Evolutionary conservation across 2,329 filamentous ascomycete species (phyloP), one percentile per base, ranked within the genome.

Genomic region (Lecanicillium sp.): DNA sequence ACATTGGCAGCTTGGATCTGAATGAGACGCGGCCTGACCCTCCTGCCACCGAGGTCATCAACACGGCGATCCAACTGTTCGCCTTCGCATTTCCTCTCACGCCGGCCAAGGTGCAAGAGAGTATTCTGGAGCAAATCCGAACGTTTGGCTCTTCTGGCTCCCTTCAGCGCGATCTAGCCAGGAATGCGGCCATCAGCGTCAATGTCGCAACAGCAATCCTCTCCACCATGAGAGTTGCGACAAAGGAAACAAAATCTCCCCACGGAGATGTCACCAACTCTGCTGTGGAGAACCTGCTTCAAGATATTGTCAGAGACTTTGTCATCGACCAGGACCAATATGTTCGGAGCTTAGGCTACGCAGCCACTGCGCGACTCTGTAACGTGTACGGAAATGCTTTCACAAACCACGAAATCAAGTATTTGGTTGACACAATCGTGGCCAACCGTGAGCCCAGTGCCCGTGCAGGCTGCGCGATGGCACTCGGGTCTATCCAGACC

Each of bases 351-450:
- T 76, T 97, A 53, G 89, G 90, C 2, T 91, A 90, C 49, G 84
- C 90, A 59, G 87, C 88, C 0, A 72, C 96, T 11, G 91, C 90
- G 14, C 81, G 90, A 30, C 78, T 98, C 1, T 97, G 93, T 66
- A 90, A 76, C 53, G 68, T 77, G 45, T 90, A 89, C 45, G 94
- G 93, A 32, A 95, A 93, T 53, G 73, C 84, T 1, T 93, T 95
- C 59, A 98, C 93, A 0, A 90, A 88, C 54, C 76, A 81, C 23
- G 90, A 96, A 65, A 87, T 98, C 58, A 96, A 94, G 60, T 85
- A 85, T 61, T 75, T 98, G 9, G 85, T 97, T 36, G 91, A 98
- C 59, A 95, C 87, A 1, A 96, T 98, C 54, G 90, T 98, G 5
- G 79, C 84, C 37, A 96, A 98, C 64, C 79, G 91, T 47, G 93